phyloP scores from a whole-genome alignment of 2,329 filamentous ascomycete species.

The Delphinella strobiligena region DNA sequence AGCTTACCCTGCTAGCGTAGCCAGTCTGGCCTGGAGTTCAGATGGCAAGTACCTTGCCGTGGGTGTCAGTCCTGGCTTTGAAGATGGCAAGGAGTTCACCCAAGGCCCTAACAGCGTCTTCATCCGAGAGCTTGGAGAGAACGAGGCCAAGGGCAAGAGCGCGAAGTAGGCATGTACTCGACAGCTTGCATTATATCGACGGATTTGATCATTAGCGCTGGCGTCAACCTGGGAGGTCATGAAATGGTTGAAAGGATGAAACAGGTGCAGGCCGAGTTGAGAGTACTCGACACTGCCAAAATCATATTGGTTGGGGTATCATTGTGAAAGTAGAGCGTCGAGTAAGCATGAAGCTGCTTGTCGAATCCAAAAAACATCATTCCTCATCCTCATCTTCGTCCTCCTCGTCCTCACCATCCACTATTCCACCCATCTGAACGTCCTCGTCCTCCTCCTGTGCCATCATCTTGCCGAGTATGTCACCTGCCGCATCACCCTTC shows the following conservation, averaged over 20 bases:
- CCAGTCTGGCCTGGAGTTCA: constrained; percentile 62
- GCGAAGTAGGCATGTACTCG: constrained; percentile 37
- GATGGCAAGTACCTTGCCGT: constrained; percentile 71
- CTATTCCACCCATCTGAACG: constrained; percentile 22
- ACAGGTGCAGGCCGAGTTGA: too few species aligned
- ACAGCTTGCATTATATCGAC: not conserved
- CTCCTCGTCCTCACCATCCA: constrained; percentile 34
- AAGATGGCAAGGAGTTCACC: constrained; percentile 70
- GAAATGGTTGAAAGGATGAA: too few species aligned
- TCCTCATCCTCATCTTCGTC: constrained; percentile 33
- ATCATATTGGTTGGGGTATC: not conserved
- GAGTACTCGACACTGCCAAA: too few species aligned
- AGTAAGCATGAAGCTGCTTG: not conserved
- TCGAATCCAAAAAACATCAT: constrained; percentile 10
- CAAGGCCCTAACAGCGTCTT: constrained; percentile 62
- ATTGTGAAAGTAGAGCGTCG: not conserved
- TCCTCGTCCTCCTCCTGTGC: not conserved
- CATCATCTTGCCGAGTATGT: constrained; percentile 24
- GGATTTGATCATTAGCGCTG: constrained; percentile 9
- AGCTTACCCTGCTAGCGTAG: constrained; percentile 67
- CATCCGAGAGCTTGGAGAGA: constrained; percentile 73
- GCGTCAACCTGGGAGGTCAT: constrained; percentile 5
- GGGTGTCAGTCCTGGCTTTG: constrained; percentile 74
- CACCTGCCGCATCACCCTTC: constrained; percentile 19
- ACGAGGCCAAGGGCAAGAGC: constrained; percentile 77